phyloP scores from a whole-genome alignment of 2,329 filamentous ascomycete genomes.

The Pezicula neosporulosa region DNA sequence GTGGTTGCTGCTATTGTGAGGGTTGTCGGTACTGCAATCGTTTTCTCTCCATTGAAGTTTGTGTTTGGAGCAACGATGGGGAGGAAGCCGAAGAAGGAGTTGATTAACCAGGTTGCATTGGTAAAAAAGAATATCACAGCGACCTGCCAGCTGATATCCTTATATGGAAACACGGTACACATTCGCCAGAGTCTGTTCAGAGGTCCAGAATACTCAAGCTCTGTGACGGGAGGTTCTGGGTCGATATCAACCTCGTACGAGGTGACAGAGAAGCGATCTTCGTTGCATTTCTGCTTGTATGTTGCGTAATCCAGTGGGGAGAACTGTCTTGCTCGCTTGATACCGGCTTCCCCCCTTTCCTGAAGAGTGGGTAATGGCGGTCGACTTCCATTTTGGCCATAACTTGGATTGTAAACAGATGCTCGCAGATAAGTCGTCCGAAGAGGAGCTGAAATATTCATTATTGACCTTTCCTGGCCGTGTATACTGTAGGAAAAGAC shows the following conservation, averaged over 20 bases:
- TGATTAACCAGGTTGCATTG: background rate
- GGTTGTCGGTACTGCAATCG: background rate
- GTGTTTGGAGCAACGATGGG: background rate
- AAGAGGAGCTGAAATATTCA: background rate
- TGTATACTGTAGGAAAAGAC: background rate
- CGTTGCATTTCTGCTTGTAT: slow-evolving; percentile 1
- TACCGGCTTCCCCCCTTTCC: background rate
- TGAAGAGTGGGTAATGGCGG: background rate
- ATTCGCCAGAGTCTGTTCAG: background rate
- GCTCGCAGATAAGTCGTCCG: background rate
- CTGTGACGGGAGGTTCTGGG: background rate
- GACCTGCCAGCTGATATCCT: slow-evolving; percentile 2
- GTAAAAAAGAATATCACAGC: slow-evolving; percentile 1
- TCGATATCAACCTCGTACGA: background rate
- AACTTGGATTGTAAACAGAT: background rate
- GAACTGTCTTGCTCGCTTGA: slow-evolving; percentile 3
- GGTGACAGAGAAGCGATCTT: background rate
- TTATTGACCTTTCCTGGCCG: background rate
- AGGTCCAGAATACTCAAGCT: background rate
- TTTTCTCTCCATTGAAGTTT: background rate
- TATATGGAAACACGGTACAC: background rate
- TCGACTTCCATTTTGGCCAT: background rate
- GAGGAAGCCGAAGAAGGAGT: background rate
- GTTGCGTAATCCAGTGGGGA: background rate
- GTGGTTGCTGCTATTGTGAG: background rate